phyloP scores from a whole-genome alignment of 2,329 filamentous ascomycete genomes.

The Colletotrichum sp. region DNA sequence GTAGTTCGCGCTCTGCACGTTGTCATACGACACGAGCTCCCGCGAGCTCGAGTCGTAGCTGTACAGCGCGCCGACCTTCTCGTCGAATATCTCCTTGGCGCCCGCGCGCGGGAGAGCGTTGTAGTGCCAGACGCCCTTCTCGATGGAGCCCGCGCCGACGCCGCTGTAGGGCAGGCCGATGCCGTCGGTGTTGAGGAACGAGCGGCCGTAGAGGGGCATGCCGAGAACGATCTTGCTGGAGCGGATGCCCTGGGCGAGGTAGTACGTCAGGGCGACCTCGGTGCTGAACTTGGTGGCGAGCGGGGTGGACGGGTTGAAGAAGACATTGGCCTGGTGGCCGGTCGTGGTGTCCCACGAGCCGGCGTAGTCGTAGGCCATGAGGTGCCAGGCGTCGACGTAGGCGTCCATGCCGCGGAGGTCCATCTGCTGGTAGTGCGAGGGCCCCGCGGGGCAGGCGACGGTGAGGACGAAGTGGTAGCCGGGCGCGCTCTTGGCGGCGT shows the following conservation, averaged over 20 bases:
- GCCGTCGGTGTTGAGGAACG: slow-evolving; percentile 72
- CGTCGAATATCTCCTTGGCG: slow-evolving; percentile 61
- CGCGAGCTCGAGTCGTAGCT: slow-evolving; percentile 65
- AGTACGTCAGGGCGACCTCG: slow-evolving; percentile 67
- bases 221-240: slow-evolving; percentile 74
- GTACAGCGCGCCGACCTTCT: slow-evolving; percentile 68
- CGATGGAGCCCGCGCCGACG: slow-evolving; percentile 61
- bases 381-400: slow-evolving; percentile 63
- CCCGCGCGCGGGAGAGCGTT: slow-evolving; percentile 70
- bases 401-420: slow-evolving; percentile 59
- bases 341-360: slow-evolving; percentile 69
- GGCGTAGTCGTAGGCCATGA: slow-evolving; percentile 75
- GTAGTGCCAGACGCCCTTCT: slow-evolving; percentile 75
- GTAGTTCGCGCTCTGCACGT: slow-evolving; percentile 55
- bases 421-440: slow-evolving; percentile 53
- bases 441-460: slow-evolving; percentile 54
- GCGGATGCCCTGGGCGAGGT: slow-evolving; percentile 63
- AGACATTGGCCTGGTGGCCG: slow-evolving; percentile 76
- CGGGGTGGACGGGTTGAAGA: slow-evolving; percentile 53
- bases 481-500: slow-evolving; percentile 42
- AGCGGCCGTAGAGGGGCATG: slow-evolving; percentile 81
- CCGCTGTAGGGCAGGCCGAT: slow-evolving; percentile 69
- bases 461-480: slow-evolving; percentile 56
- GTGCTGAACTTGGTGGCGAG: slow-evolving; percentile 72
- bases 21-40: slow-evolving; percentile 76